Conservation (phyloP, 345 rosid genomes). For the Eucalyptus marginata region DNA sequence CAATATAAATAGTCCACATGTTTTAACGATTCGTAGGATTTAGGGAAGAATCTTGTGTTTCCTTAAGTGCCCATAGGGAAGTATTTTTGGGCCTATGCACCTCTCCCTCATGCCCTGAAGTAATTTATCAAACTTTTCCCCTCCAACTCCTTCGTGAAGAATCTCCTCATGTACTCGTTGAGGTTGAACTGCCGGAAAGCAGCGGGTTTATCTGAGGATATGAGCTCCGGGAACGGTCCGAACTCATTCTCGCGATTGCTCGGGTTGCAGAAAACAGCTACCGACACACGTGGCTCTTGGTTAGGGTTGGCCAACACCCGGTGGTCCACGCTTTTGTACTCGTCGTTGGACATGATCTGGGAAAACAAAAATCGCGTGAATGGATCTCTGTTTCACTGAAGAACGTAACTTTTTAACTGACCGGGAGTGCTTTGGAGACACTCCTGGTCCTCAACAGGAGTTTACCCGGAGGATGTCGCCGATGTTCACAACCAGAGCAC, state of each 20-base stretch:
- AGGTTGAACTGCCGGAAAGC: conserved; percentile 8
- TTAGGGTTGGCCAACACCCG: conserved; percentile 29
- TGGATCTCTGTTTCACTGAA: not conserved
- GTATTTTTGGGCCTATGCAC: not conserved
- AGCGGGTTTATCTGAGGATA: conserved; percentile 20
- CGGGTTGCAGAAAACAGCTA: conserved; percentile 24
- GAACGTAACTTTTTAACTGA: not conserved
- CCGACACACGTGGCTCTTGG: conserved; percentile 12
- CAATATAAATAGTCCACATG: too few species aligned
- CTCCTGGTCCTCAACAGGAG: not conserved
- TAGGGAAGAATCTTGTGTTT: not conserved
- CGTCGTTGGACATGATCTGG: conserved; percentile 36
- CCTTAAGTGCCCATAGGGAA: not conserved
- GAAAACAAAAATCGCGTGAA: not conserved
- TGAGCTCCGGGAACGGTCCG: conserved; percentile 23
- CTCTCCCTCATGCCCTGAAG: conserved; percentile 6
- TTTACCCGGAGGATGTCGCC: conserved; percentile 44
- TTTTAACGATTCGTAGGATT: not conserved
- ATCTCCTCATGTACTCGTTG: conserved; percentile 12
- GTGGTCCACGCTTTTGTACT: conserved; percentile 29
- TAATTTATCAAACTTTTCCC: conserved; percentile 21
- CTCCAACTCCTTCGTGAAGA: conserved; percentile 25
- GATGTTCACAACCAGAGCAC: conserved; percentile 33
- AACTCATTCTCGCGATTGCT: conserved; percentile 1
- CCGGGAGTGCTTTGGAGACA: not conserved